phyloP scores from a whole-genome alignment of 164 flowering plant species.

The Liriodendron chinense region DNA sequence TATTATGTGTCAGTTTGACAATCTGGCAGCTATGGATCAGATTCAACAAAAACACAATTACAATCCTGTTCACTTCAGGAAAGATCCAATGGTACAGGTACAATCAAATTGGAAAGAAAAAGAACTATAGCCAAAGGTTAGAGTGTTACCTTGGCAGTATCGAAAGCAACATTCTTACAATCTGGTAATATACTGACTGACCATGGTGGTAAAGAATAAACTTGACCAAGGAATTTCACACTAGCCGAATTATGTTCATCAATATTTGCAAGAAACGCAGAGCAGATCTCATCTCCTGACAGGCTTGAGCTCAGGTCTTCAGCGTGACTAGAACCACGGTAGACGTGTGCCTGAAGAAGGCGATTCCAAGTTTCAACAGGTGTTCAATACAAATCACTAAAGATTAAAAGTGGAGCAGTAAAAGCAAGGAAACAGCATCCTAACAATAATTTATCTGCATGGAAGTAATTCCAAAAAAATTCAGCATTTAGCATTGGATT shows the following conservation, averaged over 20 bases:
- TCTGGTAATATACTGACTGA: slow-evolving; percentile 90
- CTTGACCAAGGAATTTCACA: slow-evolving; percentile 58
- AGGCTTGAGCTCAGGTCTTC: slow-evolving; percentile 20
- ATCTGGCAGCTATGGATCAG: not conserved
- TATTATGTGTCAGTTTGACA: not conserved
- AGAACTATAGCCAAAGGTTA: not conserved
- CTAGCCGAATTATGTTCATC: slow-evolving; percentile 55
- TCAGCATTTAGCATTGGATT: too few relatives aligned
- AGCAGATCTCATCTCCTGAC: slow-evolving; percentile 39
- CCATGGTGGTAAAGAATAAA: slow-evolving; percentile 82
- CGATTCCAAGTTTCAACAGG: not conserved
- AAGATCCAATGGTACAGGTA: not conserved
- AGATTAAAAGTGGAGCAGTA: not conserved
- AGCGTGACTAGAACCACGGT: slow-evolving; percentile 20
- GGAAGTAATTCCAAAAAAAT: too few relatives aligned
- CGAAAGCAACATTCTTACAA: slow-evolving; percentile 69
- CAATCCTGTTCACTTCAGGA: not conserved
- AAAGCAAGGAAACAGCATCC: not conserved
- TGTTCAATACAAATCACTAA: not conserved
- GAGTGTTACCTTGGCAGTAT: slow-evolving; percentile 77
- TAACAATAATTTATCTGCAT: too few relatives aligned
- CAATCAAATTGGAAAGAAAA: not conserved
- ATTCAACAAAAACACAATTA: not conserved
- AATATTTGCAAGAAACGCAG: slow-evolving; percentile 93
- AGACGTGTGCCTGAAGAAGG: slow-evolving; percentile 74